Evolutionary conservation across 345 rosid species (phyloP).

Genomic region (Nasturtium officinale): DNA sequence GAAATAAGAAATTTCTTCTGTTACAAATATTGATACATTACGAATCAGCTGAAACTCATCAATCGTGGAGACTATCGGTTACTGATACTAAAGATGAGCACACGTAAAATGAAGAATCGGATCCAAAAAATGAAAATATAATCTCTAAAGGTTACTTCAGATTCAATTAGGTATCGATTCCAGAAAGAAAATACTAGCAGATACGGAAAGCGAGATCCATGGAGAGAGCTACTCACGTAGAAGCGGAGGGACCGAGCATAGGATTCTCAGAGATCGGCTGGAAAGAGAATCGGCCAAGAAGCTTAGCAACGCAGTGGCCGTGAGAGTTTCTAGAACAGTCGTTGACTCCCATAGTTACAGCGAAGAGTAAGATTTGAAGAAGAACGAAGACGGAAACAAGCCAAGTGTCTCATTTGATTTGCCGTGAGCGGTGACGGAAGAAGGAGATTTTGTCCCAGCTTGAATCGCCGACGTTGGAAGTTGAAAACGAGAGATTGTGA

Average conservation of each 20-base stretch:
- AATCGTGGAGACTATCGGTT: neutral
- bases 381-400: slow-evolving; percentile 71
- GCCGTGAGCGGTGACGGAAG: slow-evolving; percentile 65
- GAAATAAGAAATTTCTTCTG: neutral
- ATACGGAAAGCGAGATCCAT: neutral
- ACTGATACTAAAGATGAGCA: slow-evolving; percentile 1
- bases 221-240: slow-evolving; percentile 53
- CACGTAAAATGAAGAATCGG: neutral
- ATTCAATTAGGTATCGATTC: slow-evolving; percentile 16
- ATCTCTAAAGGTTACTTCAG: neutral
- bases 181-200: neutral
- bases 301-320: slow-evolving; percentile 54
- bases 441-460: slow-evolving; percentile 52
- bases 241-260: slow-evolving; percentile 84
- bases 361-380: slow-evolving; percentile 66
- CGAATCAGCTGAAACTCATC: slow-evolving; percentile 7
- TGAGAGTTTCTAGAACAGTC: slow-evolving; percentile 58
- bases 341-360: slow-evolving; percentile 67
- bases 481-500: slow-evolving; percentile 24
- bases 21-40: neutral
- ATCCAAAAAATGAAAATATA: too few relatives aligned
- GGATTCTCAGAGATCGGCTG: slow-evolving; percentile 90
- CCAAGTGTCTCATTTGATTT: slow-evolving; percentile 74
- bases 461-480: slow-evolving; percentile 29
- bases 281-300: slow-evolving; percentile 59